Base-by-base conservation (phyloP, 2,329 filamentous ascomycete genomes). In the Blumeria hordei region DNA sequence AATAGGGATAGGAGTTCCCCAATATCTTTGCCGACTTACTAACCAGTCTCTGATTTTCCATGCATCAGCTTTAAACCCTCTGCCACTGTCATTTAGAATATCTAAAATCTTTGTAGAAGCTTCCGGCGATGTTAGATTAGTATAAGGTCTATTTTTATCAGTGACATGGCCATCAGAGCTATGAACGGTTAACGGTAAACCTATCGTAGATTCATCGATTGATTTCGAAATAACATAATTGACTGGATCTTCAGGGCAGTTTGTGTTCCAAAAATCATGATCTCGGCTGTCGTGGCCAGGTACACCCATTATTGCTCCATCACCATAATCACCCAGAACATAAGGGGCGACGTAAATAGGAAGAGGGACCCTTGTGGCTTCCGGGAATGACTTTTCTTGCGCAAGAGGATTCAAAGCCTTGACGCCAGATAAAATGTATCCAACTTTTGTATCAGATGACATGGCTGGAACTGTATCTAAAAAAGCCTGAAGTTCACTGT, bases 1-100 rank as follows among this genome's bases (percentile, higher is more conserved):
- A 54, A 94, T 88, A 16, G 88, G 88, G 54, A 94, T 94, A 0
- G 88, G 88, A 0, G 87, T 78, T 12, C 88, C 88, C 88, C 88
- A 94, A 65, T 93, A 94, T 59, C 88, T 74, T 67, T 94, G 88
- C n/a, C 88, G 79, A 65, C 86, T 93, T 62, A 94, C 83, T 55
- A 94, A 71, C 88, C 88, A 94, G 67, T 94, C 88, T 57, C 86
- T 74, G 32, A 94, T 72, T 54, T 83, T 79, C 85, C 86, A 94
- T 58, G 78, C 84, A 57, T 85, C 78, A 8, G 76, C 71, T n/a
- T 70, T 66, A 56, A 77, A 72, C 9, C 79, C 85, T n/a, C 79
- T 69, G 1, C 71, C 74, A 2, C 71, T 67, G 2, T 66, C 62
- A 58, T 76, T 68, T 1, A 81, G 72, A 60, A 76, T 67, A 36